Evolutionary conservation across 2,329 filamentous ascomycete genomes (phyloP).

Genomic region (Botryotinia calthae): DNA sequence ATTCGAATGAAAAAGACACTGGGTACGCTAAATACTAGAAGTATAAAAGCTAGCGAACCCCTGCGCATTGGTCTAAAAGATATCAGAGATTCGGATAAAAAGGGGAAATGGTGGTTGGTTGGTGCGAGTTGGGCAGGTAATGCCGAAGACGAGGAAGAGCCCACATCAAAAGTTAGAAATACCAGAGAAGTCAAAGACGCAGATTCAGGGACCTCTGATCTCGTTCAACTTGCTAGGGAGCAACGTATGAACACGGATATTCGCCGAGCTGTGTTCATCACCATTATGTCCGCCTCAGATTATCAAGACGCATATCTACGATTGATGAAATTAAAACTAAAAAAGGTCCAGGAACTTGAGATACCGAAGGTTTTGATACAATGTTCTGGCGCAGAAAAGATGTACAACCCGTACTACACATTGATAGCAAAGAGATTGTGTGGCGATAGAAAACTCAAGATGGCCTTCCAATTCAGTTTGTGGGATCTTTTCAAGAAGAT

Average conservation of each 20-base stretch:
- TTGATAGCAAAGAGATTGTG: constrained; percentile 79
- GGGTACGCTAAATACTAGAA: constrained; percentile 68
- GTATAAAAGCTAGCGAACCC: constrained; percentile 73
- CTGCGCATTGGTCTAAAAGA: constrained; percentile 79
- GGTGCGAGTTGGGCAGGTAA: constrained; percentile 80
- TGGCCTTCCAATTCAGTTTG: constrained; percentile 82
- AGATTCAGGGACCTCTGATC: constrained; percentile 35
- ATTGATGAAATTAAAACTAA: constrained; percentile 77
- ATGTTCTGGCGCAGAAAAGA: constrained; percentile 77
- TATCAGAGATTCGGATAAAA: constrained; percentile 77
- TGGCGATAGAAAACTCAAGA: constrained; percentile 69
- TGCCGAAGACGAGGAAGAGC: constrained; percentile 34
- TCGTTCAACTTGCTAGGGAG: constrained; percentile 39
- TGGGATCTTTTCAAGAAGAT: constrained; percentile 84
- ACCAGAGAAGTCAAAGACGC: constrained; percentile 35
- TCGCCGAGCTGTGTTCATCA: constrained; percentile 75
- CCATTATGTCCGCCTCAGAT: constrained; percentile 81
- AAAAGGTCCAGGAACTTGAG: constrained; percentile 81
- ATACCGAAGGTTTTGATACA: constrained; percentile 85
- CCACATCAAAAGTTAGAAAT: constrained; percentile 9
- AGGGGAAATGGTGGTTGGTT: constrained; percentile 97
- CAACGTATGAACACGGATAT: constrained; percentile 41
- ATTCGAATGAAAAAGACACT: constrained; percentile 86
- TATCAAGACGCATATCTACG: constrained; percentile 80
- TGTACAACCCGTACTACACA: constrained; percentile 92